Base-by-base conservation (phyloP, 352 stramenopile genomes). In the Pythium pectinolyticum region DNA sequence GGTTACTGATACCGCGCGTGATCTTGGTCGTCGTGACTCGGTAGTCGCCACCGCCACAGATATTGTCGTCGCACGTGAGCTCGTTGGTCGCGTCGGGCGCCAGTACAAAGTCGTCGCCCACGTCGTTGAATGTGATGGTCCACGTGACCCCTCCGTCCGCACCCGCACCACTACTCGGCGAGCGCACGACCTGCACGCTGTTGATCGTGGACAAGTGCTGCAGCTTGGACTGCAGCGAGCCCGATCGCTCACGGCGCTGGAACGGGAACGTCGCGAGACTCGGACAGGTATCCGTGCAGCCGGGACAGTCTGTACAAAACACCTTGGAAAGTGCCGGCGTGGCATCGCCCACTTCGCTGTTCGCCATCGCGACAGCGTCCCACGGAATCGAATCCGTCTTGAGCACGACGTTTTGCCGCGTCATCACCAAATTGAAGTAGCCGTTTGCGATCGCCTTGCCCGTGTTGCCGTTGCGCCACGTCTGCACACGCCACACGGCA, bases 61-160 rank as follows among this genome's bases (percentile, higher is more conserved):
- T 14, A 25, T 66, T 67, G 46, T 63, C 50, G 35, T 53, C 56
- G 27, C 66, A 73, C 25, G 70, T 70, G 15, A 86, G 62, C 5
- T 30, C 49, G 31, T 77, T 71, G 2, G 66, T 51, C 17, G 49
- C 27, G 19, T 79, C 61, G 0, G 70, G 32, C 4, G 57, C 58
- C 39, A 98, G 56, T 9, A 70, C 46, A 39, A 93, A 97, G 62
- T 97, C 85, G 63, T 95, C 81, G 24, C 78, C 83, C 28, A 69
- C 64, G 66, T 97, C 91, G 10, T 91, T 69, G 74, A 98, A 98
- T 27, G 91, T 97, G 53, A 98, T 77, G 24, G 74, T 89, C 91
- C 91, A 98, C 32, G 80, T 82, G 61, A 89, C 97, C 2, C 84
- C 81, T 19, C 83, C 81, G 30, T 76, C 75, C 2, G 69, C 49